Evolutionary conservation across 345 rosid species (phyloP), one percentile per base, ranked within the genome.

Genomic region (Brassica cretica): DNA sequence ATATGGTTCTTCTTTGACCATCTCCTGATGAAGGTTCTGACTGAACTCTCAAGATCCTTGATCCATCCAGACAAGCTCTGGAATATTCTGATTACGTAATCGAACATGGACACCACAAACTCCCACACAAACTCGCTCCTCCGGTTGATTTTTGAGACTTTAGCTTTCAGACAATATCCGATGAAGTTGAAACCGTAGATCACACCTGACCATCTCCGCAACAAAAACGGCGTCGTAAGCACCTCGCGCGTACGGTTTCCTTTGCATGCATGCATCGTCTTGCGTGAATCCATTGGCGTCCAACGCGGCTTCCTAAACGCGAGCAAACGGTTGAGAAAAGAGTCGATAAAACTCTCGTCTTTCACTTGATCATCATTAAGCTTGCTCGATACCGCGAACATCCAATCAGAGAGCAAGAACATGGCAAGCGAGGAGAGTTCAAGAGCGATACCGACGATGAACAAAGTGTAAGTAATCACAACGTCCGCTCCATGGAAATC

Each of bases 401-500:
- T 84, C 94, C 96, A 86, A 24, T 93, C 87, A 1, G 94, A 91
- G 73, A 87, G 75, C 76, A 87, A 12, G 69, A 86, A 81, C 82
- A 85, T 84, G 66, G 81, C 6, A 14, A 85, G 4, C 0, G 90
- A 78, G 0, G 81, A 18, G 0, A 73, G 3, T 35, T 93, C 94
- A 2, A 91, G 86, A 0, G 79, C 84, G 2, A 91, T 35, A 0
- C 90, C 93, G 39, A 88, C 87, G 3, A 72, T 19, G 49, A 85
- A 81, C 83, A 91, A 67, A 5, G 80, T 72, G 75, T 87, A 88
- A 2, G 96, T 88, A 35, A 93, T 67, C 24, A 66, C 76, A 6
- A 91, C 75, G 68, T 91, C 93, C 6, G 85, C 37, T 1, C 9
- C 58, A 14, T 76, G 73, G 29, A 83, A 86, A 0, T 66, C 81